Percentiles rank a stretch among this genome's conserved stretches.
These are phyloP conservation scores for Russula griseocarnosa DNA, from an alignment of 768 basidiomycete species.

Conservation along the genomic window DNA sequence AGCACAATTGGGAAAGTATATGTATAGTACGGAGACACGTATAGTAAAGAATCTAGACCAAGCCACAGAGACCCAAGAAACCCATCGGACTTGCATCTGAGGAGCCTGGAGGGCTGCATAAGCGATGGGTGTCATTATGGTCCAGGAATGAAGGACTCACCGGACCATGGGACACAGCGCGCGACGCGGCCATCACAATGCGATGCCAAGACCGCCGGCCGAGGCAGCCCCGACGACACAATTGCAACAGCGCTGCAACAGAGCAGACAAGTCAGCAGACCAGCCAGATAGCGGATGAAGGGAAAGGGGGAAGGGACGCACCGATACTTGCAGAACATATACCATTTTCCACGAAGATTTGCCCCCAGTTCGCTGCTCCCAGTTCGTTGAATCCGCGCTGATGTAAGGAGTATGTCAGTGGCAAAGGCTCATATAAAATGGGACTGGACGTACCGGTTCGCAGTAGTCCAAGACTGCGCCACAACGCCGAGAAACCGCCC, in stretches of 20 bases:
- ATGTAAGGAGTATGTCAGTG: neutral
- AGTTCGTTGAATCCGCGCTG: neutral
- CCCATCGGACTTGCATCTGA: conserved; percentile 10
- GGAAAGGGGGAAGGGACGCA: neutral
- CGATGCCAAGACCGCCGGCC: conserved; percentile 11
- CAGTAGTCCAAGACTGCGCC: neutral
- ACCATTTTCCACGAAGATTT: neutral
- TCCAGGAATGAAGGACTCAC: neutral
- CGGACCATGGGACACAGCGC: conserved; percentile 3
- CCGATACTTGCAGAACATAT: conserved; percentile 13
- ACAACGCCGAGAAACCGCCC: neutral
- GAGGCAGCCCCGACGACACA: conserved; percentile 6
- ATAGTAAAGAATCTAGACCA: neutral
- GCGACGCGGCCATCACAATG: conserved; percentile 12
- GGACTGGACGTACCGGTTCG: neutral
- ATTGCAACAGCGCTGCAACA: conserved; percentile 10
- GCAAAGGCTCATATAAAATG: neutral
- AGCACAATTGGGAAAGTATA: no score
- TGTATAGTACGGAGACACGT: neutral
- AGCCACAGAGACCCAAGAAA: neutral
- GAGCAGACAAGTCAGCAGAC: neutral
- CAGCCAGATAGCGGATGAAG: neutral
- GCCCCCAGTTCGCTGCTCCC: no score
- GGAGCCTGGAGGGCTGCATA: conserved; percentile 1
- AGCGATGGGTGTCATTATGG: neutral